Percentiles rank a stretch among this genome's conserved stretches.
Conservation (phyloP, 176 grass and related monocot species). For the Triticum turgidum region DNA sequence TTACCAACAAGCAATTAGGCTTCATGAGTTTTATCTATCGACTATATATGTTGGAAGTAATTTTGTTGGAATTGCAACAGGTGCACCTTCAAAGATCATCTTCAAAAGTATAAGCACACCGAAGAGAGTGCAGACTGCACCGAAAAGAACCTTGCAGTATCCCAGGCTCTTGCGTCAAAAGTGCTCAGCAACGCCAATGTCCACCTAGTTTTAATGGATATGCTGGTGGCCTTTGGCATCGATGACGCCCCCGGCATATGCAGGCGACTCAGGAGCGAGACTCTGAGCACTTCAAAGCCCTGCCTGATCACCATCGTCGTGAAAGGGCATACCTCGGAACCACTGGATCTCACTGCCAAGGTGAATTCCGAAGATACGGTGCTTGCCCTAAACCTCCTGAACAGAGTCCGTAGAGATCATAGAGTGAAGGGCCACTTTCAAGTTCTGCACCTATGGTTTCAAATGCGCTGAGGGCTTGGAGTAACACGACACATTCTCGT, state of each 20-base stretch:
- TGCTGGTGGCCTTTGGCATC: conserved; percentile 63
- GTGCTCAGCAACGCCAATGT: conserved; percentile 70
- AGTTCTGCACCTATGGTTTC: too few relatives aligned
- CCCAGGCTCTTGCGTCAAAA: conserved; percentile 60
- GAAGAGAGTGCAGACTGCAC: conserved; percentile 26
- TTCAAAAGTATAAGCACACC: conserved; percentile 45
- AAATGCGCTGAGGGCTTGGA: neutral
- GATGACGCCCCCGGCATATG: conserved; percentile 66
- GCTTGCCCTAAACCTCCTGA: conserved; percentile 78
- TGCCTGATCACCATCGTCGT: conserved; percentile 60
- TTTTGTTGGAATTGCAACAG: conserved; percentile 42
- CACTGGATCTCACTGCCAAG: conserved; percentile 59
- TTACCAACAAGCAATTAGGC: neutral
- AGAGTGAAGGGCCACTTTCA: conserved; percentile 33
- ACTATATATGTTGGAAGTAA: neutral
- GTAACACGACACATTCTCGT: neutral
- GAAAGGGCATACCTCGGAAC: conserved; percentile 45
- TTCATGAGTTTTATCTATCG: neutral
- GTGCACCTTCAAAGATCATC: conserved; percentile 77
- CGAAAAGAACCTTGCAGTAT: conserved; percentile 67
- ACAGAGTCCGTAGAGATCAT: conserved; percentile 56
- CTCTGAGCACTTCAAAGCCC: conserved; percentile 49
- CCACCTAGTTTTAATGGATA: conserved; percentile 78
- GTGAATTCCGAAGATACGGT: conserved; percentile 76
- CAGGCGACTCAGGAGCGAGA: conserved; percentile 60